phyloP scores from a whole-genome alignment of 2,329 filamentous ascomycete species.

The Aspergillus sp. region DNA sequence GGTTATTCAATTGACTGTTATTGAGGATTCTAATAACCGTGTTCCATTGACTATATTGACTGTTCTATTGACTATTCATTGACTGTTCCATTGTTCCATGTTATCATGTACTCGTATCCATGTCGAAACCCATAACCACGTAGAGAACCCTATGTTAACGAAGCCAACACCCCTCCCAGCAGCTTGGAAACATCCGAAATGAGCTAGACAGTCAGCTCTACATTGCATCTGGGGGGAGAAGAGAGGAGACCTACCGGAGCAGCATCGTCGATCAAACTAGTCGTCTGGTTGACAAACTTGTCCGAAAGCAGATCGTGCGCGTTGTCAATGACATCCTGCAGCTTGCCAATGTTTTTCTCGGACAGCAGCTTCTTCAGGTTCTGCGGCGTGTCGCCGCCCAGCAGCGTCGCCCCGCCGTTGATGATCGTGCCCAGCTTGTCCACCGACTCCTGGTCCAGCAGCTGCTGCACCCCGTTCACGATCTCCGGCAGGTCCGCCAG shows the following conservation, averaged over 20 bases:
- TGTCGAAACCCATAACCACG: too few relatives aligned
- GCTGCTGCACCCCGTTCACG: conserved; percentile 16
- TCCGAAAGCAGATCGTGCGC: conserved; percentile 18
- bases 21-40: too few relatives aligned
- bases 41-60: conserved; percentile 5
- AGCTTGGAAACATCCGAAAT: conserved; percentile 11
- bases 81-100: conserved; percentile 3
- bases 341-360: conserved; percentile 14
- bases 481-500: conserved; percentile 18
- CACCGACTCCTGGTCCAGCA: conserved; percentile 17
- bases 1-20: too few relatives aligned
- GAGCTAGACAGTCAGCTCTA: conserved; percentile 13
- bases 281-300: conserved; percentile 22
- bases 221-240: too few relatives aligned
- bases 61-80: conserved; percentile 3
- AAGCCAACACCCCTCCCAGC: background rate
- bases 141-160: too few relatives aligned
- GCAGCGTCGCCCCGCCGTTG: conserved; percentile 18
- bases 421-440: conserved; percentile 18
- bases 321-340: conserved; percentile 17
- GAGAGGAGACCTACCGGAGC: conserved; percentile 18
- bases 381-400: conserved; percentile 21
- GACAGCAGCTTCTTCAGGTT: conserved; percentile 18
- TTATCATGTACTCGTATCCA: too few relatives aligned
- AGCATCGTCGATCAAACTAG: conserved; percentile 23